phyloP scores from a whole-genome alignment of 179 eudicot genomes.

The Carnegiea gigantea region DNA sequence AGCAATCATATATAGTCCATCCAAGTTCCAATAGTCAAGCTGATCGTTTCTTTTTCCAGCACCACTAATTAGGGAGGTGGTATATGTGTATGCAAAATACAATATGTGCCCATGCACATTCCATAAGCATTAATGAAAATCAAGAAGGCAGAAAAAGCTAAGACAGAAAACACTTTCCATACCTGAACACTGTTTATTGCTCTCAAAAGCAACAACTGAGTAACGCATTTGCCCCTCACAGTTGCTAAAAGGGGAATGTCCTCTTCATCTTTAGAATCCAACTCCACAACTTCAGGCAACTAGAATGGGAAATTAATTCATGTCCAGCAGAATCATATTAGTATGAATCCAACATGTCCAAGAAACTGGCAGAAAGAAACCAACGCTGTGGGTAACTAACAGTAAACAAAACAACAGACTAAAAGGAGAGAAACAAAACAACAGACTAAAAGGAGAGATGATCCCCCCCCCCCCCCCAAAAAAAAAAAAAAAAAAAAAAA shows the following conservation, averaged over 20 bases:
- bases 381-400: not conserved
- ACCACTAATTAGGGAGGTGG: not conserved
- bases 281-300: slow-evolving; percentile 53
- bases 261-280: slow-evolving; percentile 51
- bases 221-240: slow-evolving; percentile 89
- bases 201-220: slow-evolving; percentile 80
- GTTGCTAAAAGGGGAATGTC: slow-evolving; percentile 65
- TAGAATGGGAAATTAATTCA: slow-evolving; percentile 29
- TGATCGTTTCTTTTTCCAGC: not conserved
- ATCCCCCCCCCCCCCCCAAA: no score
- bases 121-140: not conserved
- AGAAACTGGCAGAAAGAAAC: not conserved
- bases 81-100: slow-evolving; percentile 3
- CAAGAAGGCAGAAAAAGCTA: not conserved
- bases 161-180: slow-evolving; percentile 18
- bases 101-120: not conserved
- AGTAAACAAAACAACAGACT: not conserved
- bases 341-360: not conserved
- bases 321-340: slow-evolving; percentile 15
- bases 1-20: not conserved
- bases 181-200: slow-evolving; percentile 96
- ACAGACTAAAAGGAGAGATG: no score
- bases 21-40: not conserved
- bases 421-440: not conserved
- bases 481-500: no score